Conservation (phyloP, 257 asterid species). For the Anisodus acutangulus region DNA sequence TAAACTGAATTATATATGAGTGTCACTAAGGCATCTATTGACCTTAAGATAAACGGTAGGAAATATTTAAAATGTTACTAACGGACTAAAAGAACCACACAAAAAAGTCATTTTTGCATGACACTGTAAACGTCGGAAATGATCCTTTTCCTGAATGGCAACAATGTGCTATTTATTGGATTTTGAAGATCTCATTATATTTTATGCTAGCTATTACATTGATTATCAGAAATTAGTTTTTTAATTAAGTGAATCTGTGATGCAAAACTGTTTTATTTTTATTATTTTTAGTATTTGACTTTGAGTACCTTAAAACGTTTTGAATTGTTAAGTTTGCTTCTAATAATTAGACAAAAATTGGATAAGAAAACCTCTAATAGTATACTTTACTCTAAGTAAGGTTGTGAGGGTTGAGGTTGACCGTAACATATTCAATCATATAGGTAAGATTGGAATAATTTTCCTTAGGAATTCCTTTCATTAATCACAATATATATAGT, state of each 20-base stretch:
- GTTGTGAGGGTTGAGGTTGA: constrained; percentile 9
- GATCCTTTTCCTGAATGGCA: too few relatives aligned
- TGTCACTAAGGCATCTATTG: not conserved
- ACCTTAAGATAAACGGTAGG: not conserved
- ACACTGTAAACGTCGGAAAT: too few relatives aligned
- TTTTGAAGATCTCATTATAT: too few relatives aligned
- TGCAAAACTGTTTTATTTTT: not conserved
- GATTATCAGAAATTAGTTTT: not conserved
- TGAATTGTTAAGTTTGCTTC: not conserved
- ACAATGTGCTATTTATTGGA: too few relatives aligned
- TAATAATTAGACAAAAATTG: not conserved
- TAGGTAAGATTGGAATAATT: not conserved
- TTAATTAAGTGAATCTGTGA: not conserved
- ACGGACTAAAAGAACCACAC: too few relatives aligned
- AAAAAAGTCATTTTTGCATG: not conserved
- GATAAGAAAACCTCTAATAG: not conserved
- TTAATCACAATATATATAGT: too few relatives aligned
- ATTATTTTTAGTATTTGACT: not conserved
- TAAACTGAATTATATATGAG: not conserved
- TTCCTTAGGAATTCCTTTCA: too few relatives aligned
- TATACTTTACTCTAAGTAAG: not conserved
- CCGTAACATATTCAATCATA: not conserved
- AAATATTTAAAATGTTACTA: too few relatives aligned
- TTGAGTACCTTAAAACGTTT: not conserved
- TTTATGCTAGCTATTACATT: too few relatives aligned